These are phyloP conservation scores for Graphiopsis chlorocephala DNA, from an alignment of 2,329 filamentous ascomycete species.

Conservation along the genomic window DNA sequence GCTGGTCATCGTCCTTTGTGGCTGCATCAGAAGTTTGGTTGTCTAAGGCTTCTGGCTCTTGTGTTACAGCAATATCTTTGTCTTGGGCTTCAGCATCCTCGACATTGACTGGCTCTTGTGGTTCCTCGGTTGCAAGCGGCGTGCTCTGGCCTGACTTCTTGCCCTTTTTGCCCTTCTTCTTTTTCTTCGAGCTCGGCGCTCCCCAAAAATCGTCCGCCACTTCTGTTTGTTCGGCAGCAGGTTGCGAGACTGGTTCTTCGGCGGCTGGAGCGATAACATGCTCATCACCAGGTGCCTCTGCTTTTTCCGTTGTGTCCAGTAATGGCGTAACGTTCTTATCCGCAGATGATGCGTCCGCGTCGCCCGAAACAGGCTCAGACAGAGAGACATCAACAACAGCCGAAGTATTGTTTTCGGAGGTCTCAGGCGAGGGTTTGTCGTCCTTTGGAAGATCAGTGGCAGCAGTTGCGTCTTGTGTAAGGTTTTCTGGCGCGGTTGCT, in stretches of 20 bases:
- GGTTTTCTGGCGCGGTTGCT: not conserved
- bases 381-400: not conserved
- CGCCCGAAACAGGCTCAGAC: not conserved
- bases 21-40: not conserved
- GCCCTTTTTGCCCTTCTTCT: constrained; percentile 31
- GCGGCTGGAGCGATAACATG: not conserved
- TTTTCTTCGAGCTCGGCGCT: constrained; percentile 23
- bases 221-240: not conserved
- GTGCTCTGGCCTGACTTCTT: constrained; percentile 2
- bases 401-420: not conserved
- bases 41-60: not conserved
- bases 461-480: not conserved
- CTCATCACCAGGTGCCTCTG: not conserved
- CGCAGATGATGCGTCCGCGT: not conserved
- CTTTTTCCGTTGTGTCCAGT: not conserved
- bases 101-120: constrained; percentile 22
- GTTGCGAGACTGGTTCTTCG: not conserved
- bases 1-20: constrained; percentile 18
- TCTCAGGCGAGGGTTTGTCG: not conserved
- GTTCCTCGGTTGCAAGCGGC: not conserved
- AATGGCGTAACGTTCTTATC: not conserved
- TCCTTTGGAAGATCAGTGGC: not conserved
- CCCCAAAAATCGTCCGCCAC: constrained; percentile 13
- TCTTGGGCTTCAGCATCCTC: constrained; percentile 15
- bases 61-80: not conserved